phyloP scores from a whole-genome alignment of 768 basidiomycete species.

The Porphyrellus cyaneotinctus region DNA sequence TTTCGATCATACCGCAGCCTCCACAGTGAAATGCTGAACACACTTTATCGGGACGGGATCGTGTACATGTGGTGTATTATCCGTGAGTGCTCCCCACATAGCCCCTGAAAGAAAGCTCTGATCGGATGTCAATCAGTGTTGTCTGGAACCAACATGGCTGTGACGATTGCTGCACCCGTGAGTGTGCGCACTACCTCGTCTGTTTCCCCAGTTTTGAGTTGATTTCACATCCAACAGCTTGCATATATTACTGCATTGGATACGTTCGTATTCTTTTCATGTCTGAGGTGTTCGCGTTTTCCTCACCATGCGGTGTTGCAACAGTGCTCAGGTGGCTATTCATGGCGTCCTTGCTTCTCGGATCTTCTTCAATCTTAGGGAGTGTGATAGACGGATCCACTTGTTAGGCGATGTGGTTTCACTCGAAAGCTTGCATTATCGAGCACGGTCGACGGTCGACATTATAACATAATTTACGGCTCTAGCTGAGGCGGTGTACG shows the following conservation, averaged over 20 bases:
- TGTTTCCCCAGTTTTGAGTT: background rate
- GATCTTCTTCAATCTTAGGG: slow-evolving; percentile 27
- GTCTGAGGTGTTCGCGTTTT: background rate
- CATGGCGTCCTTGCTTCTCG: slow-evolving; percentile 25
- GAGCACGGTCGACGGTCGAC: background rate
- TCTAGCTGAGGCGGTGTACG: no score
- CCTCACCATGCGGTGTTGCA: slow-evolving; percentile 3
- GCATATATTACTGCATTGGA: slow-evolving; percentile 14
- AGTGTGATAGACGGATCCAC: slow-evolving; percentile 7
- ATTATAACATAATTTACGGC: background rate
- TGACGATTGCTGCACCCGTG: slow-evolving; percentile 19
- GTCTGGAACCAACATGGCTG: slow-evolving; percentile 12
- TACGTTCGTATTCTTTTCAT: slow-evolving; percentile 15
- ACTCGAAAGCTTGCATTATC: slow-evolving; percentile 8
- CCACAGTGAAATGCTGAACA: slow-evolving; percentile 15
- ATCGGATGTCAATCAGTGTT: slow-evolving; percentile 8
- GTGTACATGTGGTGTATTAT: slow-evolving; percentile 25
- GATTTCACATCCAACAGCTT: slow-evolving; percentile 3
- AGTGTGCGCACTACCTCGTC: background rate
- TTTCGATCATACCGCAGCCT: slow-evolving; percentile 19
- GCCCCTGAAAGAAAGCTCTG: background rate
- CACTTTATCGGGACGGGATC: slow-evolving; percentile 26
- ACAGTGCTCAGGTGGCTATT: slow-evolving; percentile 26
- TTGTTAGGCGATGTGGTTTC: background rate
- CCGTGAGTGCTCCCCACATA: slow-evolving; percentile 4